Conservation (phyloP, 1,284 basidiomycete genomes). For the Sporisorium graminicola region DNA sequence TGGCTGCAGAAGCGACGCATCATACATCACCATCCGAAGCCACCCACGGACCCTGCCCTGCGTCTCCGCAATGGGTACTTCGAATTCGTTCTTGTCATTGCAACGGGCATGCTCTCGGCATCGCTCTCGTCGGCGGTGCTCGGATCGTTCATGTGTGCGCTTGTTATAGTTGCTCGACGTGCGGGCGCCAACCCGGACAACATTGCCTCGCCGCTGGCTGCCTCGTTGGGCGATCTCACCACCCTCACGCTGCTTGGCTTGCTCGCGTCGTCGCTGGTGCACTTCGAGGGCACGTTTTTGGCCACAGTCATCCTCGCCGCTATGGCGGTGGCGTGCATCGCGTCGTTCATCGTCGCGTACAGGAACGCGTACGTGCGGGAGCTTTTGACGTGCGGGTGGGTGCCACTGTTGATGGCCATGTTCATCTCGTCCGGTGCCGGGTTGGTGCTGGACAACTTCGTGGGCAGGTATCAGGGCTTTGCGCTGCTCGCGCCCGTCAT, state of each 20-base stretch:
- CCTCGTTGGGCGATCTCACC: constrained; percentile 90
- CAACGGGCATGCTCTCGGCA: constrained; percentile 88
- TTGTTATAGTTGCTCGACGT: constrained; percentile 83
- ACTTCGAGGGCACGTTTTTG: constrained; percentile 69
- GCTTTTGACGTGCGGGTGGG: constrained; percentile 87
- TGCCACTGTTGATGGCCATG: constrained; percentile 91
- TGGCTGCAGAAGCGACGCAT: constrained; percentile 50
- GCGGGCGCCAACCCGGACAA: constrained; percentile 90
- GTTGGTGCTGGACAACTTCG: constrained; percentile 89
- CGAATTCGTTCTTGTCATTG: constrained; percentile 83
- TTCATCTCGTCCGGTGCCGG: constrained; percentile 90
- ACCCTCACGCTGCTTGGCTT: constrained; percentile 74
- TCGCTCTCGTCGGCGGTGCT: constrained; percentile 83
- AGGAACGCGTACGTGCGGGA: constrained; percentile 78
- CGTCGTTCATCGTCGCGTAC: constrained; percentile 74
- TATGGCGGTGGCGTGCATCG: constrained; percentile 74
- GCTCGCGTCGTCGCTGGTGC: constrained; percentile 65
- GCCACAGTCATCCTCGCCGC: constrained; percentile 77
- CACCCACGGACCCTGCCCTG: constrained; percentile 63
- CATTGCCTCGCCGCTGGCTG: constrained; percentile 91
- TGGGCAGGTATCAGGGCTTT: constrained; percentile 86
- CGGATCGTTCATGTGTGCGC: constrained; percentile 90
- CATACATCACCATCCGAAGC: constrained; percentile 67
- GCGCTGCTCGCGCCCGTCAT: constrained; percentile 89
- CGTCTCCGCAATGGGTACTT: constrained; percentile 70